These are phyloP conservation scores for Penicillium silybi DNA, from an alignment of 495 filamentous ascomycete genomes.

Conservation along the genomic window DNA sequence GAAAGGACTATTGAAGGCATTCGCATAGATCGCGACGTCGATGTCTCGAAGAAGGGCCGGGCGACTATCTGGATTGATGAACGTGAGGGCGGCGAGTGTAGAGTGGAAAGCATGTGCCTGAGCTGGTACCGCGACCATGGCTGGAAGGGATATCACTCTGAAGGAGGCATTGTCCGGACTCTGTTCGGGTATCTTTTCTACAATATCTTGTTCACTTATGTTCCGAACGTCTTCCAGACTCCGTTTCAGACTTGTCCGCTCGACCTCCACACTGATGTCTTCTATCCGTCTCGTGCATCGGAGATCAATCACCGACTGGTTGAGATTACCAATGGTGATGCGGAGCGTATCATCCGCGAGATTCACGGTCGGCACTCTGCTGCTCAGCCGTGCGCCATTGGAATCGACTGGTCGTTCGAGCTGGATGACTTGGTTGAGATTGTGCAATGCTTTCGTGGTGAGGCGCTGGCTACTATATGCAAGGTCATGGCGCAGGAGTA, in stretches of 20 bases:
- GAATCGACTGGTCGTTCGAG: constrained; percentile 85
- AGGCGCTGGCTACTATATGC: constrained; percentile 75
- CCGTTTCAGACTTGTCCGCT: constrained; percentile 89
- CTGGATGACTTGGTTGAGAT: constrained; percentile 79
- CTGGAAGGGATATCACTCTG: constrained; percentile 92
- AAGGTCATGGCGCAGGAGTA: constrained; percentile 97
- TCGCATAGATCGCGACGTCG: constrained; percentile 58
- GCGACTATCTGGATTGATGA: constrained; percentile 89
- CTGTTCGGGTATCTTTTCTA: constrained; percentile 90
- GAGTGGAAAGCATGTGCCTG: constrained; percentile 90
- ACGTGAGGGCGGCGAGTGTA: constrained; percentile 64
- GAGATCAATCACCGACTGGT: constrained; percentile 89
- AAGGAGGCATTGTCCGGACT: constrained; percentile 86
- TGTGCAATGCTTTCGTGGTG: constrained; percentile 72
- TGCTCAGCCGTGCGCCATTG: constrained; percentile 76
- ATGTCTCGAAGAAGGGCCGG: constrained; percentile 39
- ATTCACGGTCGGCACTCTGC: constrained; percentile 64
- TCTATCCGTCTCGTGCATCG: constrained; percentile 76
- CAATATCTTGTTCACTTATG: constrained; percentile 88
- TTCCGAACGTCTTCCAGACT: constrained; percentile 96
- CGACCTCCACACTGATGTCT: constrained; percentile 89
- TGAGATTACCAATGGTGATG: constrained; percentile 75
- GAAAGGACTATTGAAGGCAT: constrained; percentile 74
- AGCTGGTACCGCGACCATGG: constrained; percentile 76
- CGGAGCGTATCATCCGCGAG: constrained; percentile 59